These are phyloP conservation scores for Neurospora sp. DNA, from an alignment of 495 filamentous ascomycete genomes.

Conservation along the genomic window DNA sequence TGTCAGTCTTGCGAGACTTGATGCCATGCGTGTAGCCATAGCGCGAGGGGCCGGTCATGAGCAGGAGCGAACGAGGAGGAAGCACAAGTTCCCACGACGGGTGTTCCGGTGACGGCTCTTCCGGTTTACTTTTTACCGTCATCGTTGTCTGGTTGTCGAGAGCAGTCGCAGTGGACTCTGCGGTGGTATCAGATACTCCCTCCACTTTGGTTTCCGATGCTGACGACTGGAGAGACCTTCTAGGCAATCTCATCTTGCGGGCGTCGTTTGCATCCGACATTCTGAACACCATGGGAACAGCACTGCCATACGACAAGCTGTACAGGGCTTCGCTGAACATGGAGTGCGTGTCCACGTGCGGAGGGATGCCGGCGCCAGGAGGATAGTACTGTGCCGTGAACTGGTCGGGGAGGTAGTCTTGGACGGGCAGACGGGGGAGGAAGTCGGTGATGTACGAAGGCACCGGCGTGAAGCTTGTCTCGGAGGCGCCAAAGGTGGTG, in stretches of 20 bases:
- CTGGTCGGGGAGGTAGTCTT: slow-evolving; percentile 18
- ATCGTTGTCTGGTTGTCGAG: not conserved
- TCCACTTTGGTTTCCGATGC: not conserved
- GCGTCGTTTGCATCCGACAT: slow-evolving; percentile 21
- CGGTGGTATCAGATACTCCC: not conserved
- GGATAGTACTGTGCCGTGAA: slow-evolving; percentile 27
- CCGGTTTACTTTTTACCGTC: not conserved
- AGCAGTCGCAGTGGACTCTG: not conserved
- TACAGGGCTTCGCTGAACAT: slow-evolving; percentile 25
- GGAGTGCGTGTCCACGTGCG: slow-evolving; percentile 26
- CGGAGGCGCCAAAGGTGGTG: slow-evolving; percentile 23
- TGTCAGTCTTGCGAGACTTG: slow-evolving; percentile 19
- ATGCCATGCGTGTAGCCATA: slow-evolving; percentile 25
- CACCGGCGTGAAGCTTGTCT: slow-evolving; percentile 12
- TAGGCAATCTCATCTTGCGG: slow-evolving; percentile 21
- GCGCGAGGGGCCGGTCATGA: slow-evolving; percentile 20
- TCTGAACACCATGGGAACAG: slow-evolving; percentile 20
- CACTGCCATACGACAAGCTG: slow-evolving; percentile 19
- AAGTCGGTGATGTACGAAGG: slow-evolving; percentile 16
- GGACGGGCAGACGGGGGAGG: slow-evolving; percentile 18
- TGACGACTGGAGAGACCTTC: slow-evolving; percentile 11
- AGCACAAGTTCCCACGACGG: slow-evolving; percentile 18
- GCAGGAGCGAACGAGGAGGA: slow-evolving; percentile 17
- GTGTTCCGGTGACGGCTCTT: not conserved
- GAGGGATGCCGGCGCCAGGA: slow-evolving; percentile 24